Evolutionary conservation across 1,139 yeast species (phyloP).

Genomic region (Candida sanyaensis): DNA sequence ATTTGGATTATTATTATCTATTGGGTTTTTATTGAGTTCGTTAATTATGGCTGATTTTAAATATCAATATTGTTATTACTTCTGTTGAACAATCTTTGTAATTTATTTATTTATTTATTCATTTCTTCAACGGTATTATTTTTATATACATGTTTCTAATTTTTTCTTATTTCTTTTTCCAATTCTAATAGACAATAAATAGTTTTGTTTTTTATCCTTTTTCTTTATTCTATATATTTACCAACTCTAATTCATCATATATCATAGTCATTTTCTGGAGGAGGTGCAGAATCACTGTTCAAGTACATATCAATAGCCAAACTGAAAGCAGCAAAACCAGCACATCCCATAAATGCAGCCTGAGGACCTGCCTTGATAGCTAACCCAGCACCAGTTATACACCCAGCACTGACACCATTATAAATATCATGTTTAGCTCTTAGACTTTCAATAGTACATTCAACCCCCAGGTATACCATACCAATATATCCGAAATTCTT

Average conservation of each 20-base stretch:
- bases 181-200: conserved; percentile 4
- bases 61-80: conserved; percentile 41
- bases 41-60: conserved; percentile 30
- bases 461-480: conserved; percentile 90
- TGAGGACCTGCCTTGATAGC: conserved; percentile 93
- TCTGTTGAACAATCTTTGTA: conserved; percentile 22
- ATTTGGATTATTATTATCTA: conserved; percentile 2
- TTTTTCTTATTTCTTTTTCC: not conserved
- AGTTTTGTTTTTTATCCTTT: not conserved
- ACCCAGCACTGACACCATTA: conserved; percentile 92
- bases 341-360: conserved; percentile 90
- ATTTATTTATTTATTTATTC: not conserved
- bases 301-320: conserved; percentile 90
- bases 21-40: conserved; percentile 16
- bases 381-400: conserved; percentile 90
- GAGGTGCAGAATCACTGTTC: conserved; percentile 82
- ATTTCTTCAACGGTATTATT: conserved; percentile 1
- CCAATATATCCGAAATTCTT: conserved; percentile 96
- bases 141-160: conserved; percentile 6
- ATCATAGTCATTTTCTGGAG: conserved; percentile 89
- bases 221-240: not conserved
- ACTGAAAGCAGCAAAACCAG: conserved; percentile 96
- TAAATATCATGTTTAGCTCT: conserved; percentile 92
- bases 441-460: conserved; percentile 81
- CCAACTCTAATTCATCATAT: conserved; percentile 38